Evolutionary conservation across 495 filamentous ascomycete species (phyloP).

Genomic region (Xylaria venustula): DNA sequence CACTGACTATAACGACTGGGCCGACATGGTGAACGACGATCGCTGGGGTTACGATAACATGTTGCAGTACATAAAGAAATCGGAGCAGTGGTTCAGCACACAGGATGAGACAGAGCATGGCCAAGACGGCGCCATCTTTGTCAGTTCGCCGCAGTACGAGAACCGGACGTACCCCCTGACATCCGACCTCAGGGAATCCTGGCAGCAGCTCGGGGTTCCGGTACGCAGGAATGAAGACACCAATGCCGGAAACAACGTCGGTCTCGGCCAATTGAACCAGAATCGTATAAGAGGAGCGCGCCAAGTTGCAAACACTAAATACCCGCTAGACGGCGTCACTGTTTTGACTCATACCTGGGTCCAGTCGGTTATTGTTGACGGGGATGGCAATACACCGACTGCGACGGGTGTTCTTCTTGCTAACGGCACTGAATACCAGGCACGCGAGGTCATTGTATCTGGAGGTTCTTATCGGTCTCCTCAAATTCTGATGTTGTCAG

Average conservation of each 20-base stretch:
- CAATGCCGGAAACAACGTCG: slow-evolving; percentile 40
- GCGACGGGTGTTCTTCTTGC: slow-evolving; percentile 43
- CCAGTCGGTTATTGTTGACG: slow-evolving; percentile 44
- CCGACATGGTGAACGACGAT: slow-evolving; percentile 25
- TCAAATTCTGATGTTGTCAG: slow-evolving; percentile 56
- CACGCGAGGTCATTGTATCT: slow-evolving; percentile 52
- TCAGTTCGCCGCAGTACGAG: slow-evolving; percentile 1
- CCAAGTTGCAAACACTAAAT: not conserved
- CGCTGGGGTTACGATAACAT: slow-evolving; percentile 45
- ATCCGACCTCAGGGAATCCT: not conserved
- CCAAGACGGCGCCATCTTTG: not conserved
- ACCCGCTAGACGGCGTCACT: slow-evolving; percentile 25
- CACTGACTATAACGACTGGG: slow-evolving; percentile 18
- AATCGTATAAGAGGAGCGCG: slow-evolving; percentile 27
- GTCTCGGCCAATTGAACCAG: slow-evolving; percentile 32
- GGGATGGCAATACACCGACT: slow-evolving; percentile 23
- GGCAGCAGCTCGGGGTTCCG: not conserved
- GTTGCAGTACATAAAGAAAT: slow-evolving; percentile 38
- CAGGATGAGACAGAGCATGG: slow-evolving; percentile 28
- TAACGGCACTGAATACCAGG: slow-evolving; percentile 33
- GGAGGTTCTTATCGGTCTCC: slow-evolving; percentile 53
- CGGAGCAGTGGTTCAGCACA: slow-evolving; percentile 24
- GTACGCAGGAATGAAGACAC: not conserved
- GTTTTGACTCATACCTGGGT: slow-evolving; percentile 43
- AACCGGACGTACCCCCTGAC: slow-evolving; percentile 9